Base-by-base conservation (phyloP, 2,329 filamentous ascomycete genomes). In the Diaporthe caulivora region DNA sequence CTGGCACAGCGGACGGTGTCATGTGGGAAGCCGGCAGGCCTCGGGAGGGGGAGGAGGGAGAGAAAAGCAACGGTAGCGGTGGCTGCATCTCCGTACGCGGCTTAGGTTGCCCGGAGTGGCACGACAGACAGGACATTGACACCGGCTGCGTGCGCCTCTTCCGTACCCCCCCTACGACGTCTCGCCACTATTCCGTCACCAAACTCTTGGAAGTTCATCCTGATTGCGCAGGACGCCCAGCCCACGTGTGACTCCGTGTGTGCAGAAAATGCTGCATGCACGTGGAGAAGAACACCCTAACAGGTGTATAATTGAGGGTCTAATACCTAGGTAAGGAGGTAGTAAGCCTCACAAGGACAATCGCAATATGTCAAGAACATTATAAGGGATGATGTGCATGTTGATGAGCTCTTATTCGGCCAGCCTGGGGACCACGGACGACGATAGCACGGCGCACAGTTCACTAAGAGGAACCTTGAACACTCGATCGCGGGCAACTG, bases 171-270 rank as follows among this genome's bases (percentile, higher is more conserved):
- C 34, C 34, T 17, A 34, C 34, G n/a, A n/a, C 24, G 31, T 67
- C 62, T 67, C 62, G 62, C 62, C 62, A 67, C 62, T 67, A 40
- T 40, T 53, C 62, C 31, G 62, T 53, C 62, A 53, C 31, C 47
- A 15, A 26, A 8, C 9, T 37, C 44, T 67, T 67, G 62, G 62
- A 47, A 51, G 62, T 65, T 65, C 62, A 51, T 51, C 62, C 60
- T 51, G 60, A 51, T 51, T 51, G 44, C 21, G 44, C 31, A 51
- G 47, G 47, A 8, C 15, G 62, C 44, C 44, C 18, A 53, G 62
- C 44, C 62, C 62, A 67, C 62, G 62, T 67, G 62, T 67, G 62
- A 67, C 31, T 53, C 31, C 62, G 62, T 2, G n/a, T 24, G 60
- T 51, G 62, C 44, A 51, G 62, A 24, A 8, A 26, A 42, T 64